Evolutionary conservation across 441 rosid species (phyloP), one percentile per base, ranked within the genome.

Genomic region (Melastoma candidum): DNA sequence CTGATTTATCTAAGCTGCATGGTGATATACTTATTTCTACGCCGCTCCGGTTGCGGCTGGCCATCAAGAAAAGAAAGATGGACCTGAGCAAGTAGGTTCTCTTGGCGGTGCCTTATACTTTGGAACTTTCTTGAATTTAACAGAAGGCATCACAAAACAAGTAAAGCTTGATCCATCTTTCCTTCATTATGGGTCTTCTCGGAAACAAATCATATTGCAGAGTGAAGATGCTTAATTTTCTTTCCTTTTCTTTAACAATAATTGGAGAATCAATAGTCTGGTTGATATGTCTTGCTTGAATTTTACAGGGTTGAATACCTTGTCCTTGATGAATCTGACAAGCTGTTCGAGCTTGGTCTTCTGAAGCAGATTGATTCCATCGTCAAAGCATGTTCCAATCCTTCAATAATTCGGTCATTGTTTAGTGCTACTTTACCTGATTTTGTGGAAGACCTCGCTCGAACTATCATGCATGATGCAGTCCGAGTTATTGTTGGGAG

Each of bases 391-490:
- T 88, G 98, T 63, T 80, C 97, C 12, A 88, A 92, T 63, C 97
- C 97, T 63, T 79, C 89, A 46, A 77, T 92, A 65, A 51, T 76
- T 68, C 89, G 94, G 13, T 78, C 95, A 46, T 59, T 92, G 68
- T 92, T 92, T 72, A 92, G 97, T 85, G 98, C 98, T 60, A 92
- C 98, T 43, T 71, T 92, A 44, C 98, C 98, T 2, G 98, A 85
- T 74, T 80, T 55, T 62, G 92, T 88, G 56, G 98, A 88, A 78
- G 97, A 88, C 67, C 92, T 88, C 60, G 97, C 97, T 53, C 86
- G 95, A 32, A 76, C 95, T 52, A 80, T 84, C 49, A 85, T 92
- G 98, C 97, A 85, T n/a, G 95, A 92, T 79, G 98, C 97, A 55
- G 85, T 92, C 64, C 84, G 95, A 66, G 79, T 92, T 63, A 84